Percentiles rank a stretch among this genome's conserved stretches.
Evolutionary conservation across 2,329 filamentous ascomycete genomes (phyloP).

Genomic region (Aspergillus ruber): DNA sequence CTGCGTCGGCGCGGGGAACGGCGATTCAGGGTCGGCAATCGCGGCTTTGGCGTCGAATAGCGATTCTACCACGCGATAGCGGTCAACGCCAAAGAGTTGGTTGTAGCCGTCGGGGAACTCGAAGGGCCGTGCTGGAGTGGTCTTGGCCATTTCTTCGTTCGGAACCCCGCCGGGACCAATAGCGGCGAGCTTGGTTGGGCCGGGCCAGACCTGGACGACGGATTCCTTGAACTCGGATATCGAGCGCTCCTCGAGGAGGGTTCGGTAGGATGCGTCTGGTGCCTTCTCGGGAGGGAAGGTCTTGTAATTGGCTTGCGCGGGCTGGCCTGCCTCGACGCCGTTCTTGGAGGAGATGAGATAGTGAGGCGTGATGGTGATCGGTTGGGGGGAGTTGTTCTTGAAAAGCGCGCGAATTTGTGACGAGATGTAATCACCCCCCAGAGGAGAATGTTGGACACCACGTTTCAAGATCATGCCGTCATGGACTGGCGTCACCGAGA

Average conservation of each 20-base stretch:
- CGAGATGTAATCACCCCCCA: conserved; percentile 85
- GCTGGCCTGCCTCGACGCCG: conserved; percentile 76
- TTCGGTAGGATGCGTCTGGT: conserved; percentile 65
- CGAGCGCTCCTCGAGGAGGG: conserved; percentile 84
- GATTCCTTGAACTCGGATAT: conserved; percentile 97
- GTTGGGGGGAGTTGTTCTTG: conserved; percentile 58
- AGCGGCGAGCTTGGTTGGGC: conserved; percentile 59
- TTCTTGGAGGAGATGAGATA: conserved; percentile 84
- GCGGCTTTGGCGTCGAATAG: conserved; percentile 83
- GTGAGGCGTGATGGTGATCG: conserved; percentile 71
- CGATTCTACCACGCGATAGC: conserved; percentile 78
- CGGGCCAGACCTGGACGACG: conserved; percentile 87
- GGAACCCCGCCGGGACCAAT: conserved; percentile 47
- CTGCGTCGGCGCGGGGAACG: conserved; percentile 52
- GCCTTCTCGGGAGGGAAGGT: conserved; percentile 57
- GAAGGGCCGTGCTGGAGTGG: conserved; percentile 75
- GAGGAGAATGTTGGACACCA: conserved; percentile 74
- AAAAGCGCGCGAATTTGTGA: conserved; percentile 79
- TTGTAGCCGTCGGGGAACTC: conserved; percentile 98
- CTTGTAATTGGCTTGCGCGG: conserved; percentile 68
- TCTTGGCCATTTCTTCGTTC: conserved; percentile 70
- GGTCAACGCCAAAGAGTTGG: conserved; percentile 84
- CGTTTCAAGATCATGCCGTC: conserved; percentile 93
- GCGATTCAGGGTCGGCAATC: conserved; percentile 44
- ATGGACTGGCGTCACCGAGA: conserved; percentile 83